Evolutionary conservation across 2,329 filamentous ascomycete species (phyloP).

Genomic region (Pezicula neosporulosa): DNA sequence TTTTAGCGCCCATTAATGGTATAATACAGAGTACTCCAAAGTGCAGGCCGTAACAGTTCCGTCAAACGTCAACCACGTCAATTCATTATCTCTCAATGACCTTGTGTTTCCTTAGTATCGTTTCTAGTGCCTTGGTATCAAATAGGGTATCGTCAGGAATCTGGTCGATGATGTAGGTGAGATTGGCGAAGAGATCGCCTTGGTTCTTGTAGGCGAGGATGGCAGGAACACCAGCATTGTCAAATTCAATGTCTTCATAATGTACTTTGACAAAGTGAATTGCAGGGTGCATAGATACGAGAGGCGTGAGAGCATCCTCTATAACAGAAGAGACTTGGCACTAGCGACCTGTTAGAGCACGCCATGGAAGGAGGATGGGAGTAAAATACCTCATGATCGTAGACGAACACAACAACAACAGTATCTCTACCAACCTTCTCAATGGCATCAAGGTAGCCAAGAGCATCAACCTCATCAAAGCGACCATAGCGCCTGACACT

Average conservation of each 20-base stretch:
- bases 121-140: conserved; percentile 48
- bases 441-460: conserved; percentile 92
- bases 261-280: conserved; percentile 89
- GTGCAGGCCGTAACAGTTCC: no score
- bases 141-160: conserved; percentile 68
- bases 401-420: conserved; percentile 89
- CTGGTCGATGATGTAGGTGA: conserved; percentile 83
- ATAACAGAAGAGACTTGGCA: conserved; percentile 76
- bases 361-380: not conserved
- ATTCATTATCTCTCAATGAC: conserved; percentile 27
- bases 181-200: conserved; percentile 85
- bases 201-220: conserved; percentile 83
- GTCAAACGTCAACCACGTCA: no score
- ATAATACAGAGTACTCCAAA: no score
- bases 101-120: conserved; percentile 48
- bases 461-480: conserved; percentile 80
- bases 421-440: conserved; percentile 83
- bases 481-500: conserved; percentile 75
- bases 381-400: conserved; percentile 73
- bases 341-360: conserved; percentile 42
- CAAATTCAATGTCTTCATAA: conserved; percentile 91
- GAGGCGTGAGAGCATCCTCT: conserved; percentile 70
- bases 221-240: conserved; percentile 81
- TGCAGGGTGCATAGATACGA: conserved; percentile 68
- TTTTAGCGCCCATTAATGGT: no score